phyloP scores from a whole-genome alignment of 805 yeast genomes.

The Candida dajiaensis region DNA sequence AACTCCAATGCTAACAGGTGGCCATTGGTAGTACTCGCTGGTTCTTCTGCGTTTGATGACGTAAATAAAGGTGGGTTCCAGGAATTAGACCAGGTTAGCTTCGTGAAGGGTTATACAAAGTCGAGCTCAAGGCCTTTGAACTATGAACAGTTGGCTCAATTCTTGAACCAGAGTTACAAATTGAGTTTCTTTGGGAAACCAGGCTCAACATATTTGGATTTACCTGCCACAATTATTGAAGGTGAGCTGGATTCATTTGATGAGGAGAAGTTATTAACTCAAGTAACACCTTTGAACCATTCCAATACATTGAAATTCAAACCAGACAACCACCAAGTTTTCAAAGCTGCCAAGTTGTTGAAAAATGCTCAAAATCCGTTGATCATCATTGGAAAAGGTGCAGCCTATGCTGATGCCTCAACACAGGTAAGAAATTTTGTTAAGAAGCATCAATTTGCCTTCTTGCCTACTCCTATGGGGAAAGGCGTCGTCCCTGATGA shows the following conservation, averaged over 20 bases:
- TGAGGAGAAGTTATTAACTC: slow-evolving; percentile 1
- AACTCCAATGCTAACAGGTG: slow-evolving; percentile 57
- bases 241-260: not conserved
- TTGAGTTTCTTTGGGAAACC: slow-evolving; percentile 43
- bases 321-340: slow-evolving; percentile 32
- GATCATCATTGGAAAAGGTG: slow-evolving; percentile 62
- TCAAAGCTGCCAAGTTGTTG: slow-evolving; percentile 29
- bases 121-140: slow-evolving; percentile 40
- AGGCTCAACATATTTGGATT: slow-evolving; percentile 57
- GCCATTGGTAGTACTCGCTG: slow-evolving; percentile 64
- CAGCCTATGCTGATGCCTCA: slow-evolving; percentile 43
- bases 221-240: slow-evolving; percentile 55
- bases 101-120: slow-evolving; percentile 43
- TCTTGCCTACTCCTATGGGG: slow-evolving; percentile 76
- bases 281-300: slow-evolving; percentile 5
- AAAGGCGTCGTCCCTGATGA: slow-evolving; percentile 61
- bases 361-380: slow-evolving; percentile 40
- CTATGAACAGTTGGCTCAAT: slow-evolving; percentile 29
- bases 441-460: slow-evolving; percentile 38
- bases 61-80: slow-evolving; percentile 61
- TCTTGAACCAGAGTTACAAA: slow-evolving; percentile 43
- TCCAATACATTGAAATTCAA: slow-evolving; percentile 24
- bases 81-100: slow-evolving; percentile 58
- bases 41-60: slow-evolving; percentile 46
- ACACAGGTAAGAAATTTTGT: slow-evolving; percentile 36